Base-by-base conservation (phyloP, 441 rosid genomes). In the Arabidopsis lyrata region DNA sequence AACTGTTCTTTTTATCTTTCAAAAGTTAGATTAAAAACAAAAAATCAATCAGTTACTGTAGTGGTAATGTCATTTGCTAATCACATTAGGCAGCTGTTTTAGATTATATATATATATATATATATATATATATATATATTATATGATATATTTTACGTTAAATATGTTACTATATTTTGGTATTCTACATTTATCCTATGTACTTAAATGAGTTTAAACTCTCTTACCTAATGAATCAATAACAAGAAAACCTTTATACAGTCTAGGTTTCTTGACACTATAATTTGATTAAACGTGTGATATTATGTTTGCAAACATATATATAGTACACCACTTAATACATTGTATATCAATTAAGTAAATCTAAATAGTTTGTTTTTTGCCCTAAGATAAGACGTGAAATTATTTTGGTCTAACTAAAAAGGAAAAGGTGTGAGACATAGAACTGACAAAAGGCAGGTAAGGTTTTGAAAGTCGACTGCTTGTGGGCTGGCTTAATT, bases 391-490 rank as follows among this genome's bases (percentile, higher is more conserved):
- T 63, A 63, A 55, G 71, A 47, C 48, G 36, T 38, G 60, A 69
- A n/a, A 63, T 38, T 47, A 47, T 14, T 32, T 55, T 56, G 35
- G 72, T 35, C 39, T 72, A 36, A 60, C 35, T 65, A 44, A 66
- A 64, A 50, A 14, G 9, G 66, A 72, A 72, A 62, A 70, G 52
- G 72, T 42, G 22, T 62, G 81, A 73, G 93, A 90, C 90, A 90
- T 81, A 20, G 84, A 86, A 84, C 91, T 88, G 91, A 87, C 91
- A 89, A 87, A 83, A 82, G 93, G 90, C 75, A 70, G 83, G 93
- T 87, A 91, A 89, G 88, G 88, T 83, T 93, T 91, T 90, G 82
- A 90, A 85, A 89, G 90, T 83, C 91, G 91, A 88, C 88, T 78
- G 68, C 77, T 77, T 88, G 90, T 79, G 93, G 85, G 95, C 92